Base-by-base conservation (phyloP, 1,284 basidiomycete genomes). In the Rhizopogon hawkerae region DNA sequence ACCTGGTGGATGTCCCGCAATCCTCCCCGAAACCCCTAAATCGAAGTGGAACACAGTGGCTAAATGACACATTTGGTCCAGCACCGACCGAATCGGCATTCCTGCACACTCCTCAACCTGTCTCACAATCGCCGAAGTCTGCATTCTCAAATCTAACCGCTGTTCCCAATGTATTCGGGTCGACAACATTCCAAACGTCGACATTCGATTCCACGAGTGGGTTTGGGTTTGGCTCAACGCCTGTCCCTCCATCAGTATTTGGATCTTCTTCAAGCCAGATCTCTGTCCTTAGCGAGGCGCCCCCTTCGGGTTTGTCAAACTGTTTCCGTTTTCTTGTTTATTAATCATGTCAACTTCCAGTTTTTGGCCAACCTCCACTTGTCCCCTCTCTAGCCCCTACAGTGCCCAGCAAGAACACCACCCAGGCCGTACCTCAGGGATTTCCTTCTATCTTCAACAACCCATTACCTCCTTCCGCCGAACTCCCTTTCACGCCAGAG, bases 121-220 rank as follows among this genome's bases (percentile, higher is more conserved):
- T 58, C 14, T 47, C 52, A 13, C 49, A 50, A 6, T 35, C 61
- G 3, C 43, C 43, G 1, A 54, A 57, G 14, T 67, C 70, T 21
- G 77, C 70, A 7, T 79, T 80, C 55, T 67, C 75, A 13, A 61
- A 60, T 35, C 57, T 72, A 14, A 62, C 64, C 41, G 58, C 66
- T 2, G 59, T 60, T 11, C 71, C 67, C 10, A 56, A 60, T 36
- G 60, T 57, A 41, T 68, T 74, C 53, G 63, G 65, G 4, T 61
- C 55, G 1, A 24, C 54, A 18, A 54, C 41, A 21, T 43, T 43
- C 41, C 41, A 43, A 18, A 9, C 41, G 11, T 31, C 26, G 18
- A 1, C 61, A 33, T 57, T 65, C 38, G 33, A 58, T 51, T 51
- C 54, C 46, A 48, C 52, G 9, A 49, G 44, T 16, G 24, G 29